These are phyloP conservation scores for Kwoniella dejecticola DNA, from an alignment of 768 basidiomycete genomes.

Conservation along the genomic window DNA sequence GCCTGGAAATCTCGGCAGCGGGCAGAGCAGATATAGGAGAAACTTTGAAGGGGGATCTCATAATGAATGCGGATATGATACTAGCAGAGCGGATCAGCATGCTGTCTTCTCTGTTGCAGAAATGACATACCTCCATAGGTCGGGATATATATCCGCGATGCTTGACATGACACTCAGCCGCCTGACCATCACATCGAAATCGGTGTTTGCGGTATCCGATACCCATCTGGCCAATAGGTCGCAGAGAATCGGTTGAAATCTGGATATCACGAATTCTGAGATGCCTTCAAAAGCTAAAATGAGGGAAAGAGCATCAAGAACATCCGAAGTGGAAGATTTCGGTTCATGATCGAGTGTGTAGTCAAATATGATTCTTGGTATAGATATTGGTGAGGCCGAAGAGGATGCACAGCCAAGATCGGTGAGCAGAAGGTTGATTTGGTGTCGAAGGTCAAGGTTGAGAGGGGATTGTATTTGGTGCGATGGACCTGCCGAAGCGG, in stretches of 20 bases:
- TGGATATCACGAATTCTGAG: conserved; percentile 65
- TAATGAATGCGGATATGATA: conserved; percentile 32
- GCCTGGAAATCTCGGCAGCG: conserved; percentile 44
- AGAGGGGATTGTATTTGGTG: conserved; percentile 7
- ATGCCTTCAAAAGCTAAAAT: conserved; percentile 66
- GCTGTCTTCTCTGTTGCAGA: neutral
- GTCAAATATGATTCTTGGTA: conserved; percentile 31
- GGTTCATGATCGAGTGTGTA: conserved; percentile 1
- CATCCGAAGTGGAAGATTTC: conserved; percentile 5
- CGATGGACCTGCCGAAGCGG: neutral
- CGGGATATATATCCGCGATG: conserved; percentile 60
- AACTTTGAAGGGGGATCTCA: conserved; percentile 26
- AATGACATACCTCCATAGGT: conserved; percentile 53
- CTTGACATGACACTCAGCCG: conserved; percentile 43
- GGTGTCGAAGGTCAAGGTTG: conserved; percentile 13
- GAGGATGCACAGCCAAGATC: conserved; percentile 22
- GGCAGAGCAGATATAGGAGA: conserved; percentile 60
- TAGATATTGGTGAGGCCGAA: conserved; percentile 4
- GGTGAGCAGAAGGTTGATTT: conserved; percentile 10
- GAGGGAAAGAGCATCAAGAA: conserved; percentile 65
- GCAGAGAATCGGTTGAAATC: conserved; percentile 74
- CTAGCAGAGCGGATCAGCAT: conserved; percentile 25
- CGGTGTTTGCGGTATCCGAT: conserved; percentile 61
- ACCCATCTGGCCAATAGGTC: conserved; percentile 80
- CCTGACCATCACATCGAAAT: conserved; percentile 43